These are phyloP conservation scores for Trifolium repens DNA, from an alignment of 306 rosid species.

Conservation along the genomic window DNA sequence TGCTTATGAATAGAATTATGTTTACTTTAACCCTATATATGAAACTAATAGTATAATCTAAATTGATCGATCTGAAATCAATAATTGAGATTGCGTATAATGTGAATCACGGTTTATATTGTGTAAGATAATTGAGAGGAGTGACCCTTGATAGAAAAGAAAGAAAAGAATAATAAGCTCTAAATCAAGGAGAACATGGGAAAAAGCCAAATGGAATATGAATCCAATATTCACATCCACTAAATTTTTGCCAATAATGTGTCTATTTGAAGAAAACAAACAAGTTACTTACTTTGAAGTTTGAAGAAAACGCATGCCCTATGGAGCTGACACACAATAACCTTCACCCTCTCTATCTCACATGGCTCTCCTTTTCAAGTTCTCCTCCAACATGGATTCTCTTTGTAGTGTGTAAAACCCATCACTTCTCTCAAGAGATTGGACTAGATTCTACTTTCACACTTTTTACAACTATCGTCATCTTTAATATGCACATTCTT, in stretches of 20 bases:
- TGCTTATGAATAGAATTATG: no score
- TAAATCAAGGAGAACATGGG: constrained; percentile 50
- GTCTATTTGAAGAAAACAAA: constrained; percentile 36
- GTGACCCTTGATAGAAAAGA: background rate
- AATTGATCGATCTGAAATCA: no score
- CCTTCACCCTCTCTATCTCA: constrained; percentile 33
- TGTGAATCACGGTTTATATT: background rate
- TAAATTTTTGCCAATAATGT: background rate
- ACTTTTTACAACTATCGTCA: constrained; percentile 61
- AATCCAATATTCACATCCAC: constrained; percentile 40
- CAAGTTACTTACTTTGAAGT: constrained; percentile 44
- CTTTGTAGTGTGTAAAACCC: constrained; percentile 65
- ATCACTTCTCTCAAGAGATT: constrained; percentile 80
- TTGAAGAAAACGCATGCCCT: constrained; percentile 66
- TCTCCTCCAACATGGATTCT: constrained; percentile 74
- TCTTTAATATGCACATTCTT: constrained; percentile 34
- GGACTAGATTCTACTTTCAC: constrained; percentile 72
- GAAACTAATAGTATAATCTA: no score
- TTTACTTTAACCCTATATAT: background rate
- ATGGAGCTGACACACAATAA: constrained; percentile 56
- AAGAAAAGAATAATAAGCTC: constrained; percentile 44
- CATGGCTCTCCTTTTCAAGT: constrained; percentile 83
- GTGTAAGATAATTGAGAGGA: constrained; percentile 22
- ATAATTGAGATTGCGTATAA: no score
- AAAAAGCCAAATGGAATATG: constrained; percentile 62